A percentile compares a stretch with the other conserved stretches of the same genome.
phyloP scores from a whole-genome alignment of 805 yeast genomes.

The Sugiyamaella smithiae region DNA sequence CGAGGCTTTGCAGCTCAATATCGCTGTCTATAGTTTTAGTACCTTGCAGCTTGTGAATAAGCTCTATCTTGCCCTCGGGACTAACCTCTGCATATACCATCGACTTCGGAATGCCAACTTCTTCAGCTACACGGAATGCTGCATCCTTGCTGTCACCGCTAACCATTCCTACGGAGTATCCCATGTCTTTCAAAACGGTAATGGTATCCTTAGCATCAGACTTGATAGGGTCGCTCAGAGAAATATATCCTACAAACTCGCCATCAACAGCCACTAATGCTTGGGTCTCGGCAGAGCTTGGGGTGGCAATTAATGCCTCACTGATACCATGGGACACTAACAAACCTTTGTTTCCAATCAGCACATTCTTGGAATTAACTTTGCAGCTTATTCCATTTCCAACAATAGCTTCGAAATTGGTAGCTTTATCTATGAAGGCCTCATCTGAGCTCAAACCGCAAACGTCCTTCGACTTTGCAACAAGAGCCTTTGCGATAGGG shows the following conservation, averaged over 20 bases:
- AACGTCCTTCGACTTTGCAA: slow-evolving; percentile 35
- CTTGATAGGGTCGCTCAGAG: slow-evolving; percentile 65
- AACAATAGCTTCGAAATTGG: slow-evolving; percentile 27
- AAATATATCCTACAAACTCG: slow-evolving; percentile 59
- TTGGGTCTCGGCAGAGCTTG: slow-evolving; percentile 41
- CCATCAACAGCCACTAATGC: slow-evolving; percentile 60
- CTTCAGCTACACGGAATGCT: slow-evolving; percentile 61
- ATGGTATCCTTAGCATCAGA: slow-evolving; percentile 63
- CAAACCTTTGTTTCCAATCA: slow-evolving; percentile 50
- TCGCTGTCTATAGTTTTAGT: slow-evolving; percentile 1
- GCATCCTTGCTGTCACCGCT: slow-evolving; percentile 78
- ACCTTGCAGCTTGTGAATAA: slow-evolving; percentile 57
- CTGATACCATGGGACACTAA: slow-evolving; percentile 9
- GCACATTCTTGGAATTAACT: slow-evolving; percentile 35
- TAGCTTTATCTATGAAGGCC: slow-evolving; percentile 15
- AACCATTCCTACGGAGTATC: slow-evolving; percentile 73
- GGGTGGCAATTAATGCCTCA: not conserved
- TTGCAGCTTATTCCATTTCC: slow-evolving; percentile 36
- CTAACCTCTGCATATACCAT: slow-evolving; percentile 72
- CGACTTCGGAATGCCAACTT: slow-evolving; percentile 60
- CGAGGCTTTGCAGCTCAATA: slow-evolving; percentile 1
- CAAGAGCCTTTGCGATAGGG: slow-evolving; percentile 78
- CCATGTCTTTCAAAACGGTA: slow-evolving; percentile 47
- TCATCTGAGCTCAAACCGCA: slow-evolving; percentile 15
- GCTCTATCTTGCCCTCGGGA: slow-evolving; percentile 72